Evolutionary conservation across 768 basidiomycete species (phyloP).

Genomic region (Suillus tomentosus): DNA sequence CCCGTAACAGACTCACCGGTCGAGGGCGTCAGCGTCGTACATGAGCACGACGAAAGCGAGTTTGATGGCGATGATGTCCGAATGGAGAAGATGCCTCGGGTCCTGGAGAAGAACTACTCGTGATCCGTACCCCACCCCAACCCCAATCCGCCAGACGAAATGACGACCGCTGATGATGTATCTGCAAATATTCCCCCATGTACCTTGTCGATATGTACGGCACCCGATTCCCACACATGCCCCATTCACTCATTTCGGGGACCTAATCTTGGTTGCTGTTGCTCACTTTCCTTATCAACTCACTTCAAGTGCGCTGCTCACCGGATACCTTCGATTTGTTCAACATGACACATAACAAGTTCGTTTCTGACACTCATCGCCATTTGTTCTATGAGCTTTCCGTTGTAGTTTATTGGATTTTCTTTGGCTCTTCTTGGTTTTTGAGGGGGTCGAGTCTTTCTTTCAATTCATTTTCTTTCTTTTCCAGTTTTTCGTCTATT

Average conservation of each 20-base stretch:
- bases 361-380: not conserved
- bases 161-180: constrained; percentile 6
- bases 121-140: constrained; percentile 27
- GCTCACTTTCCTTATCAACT: constrained; percentile 1
- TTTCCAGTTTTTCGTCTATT: not conserved
- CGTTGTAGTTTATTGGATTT: constrained; percentile 2
- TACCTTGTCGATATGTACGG: constrained; percentile 6
- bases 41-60: constrained; percentile 45
- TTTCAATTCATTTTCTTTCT: not conserved
- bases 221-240: not conserved
- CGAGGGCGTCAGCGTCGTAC: constrained; percentile 44
- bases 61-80: constrained; percentile 42
- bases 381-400: not conserved
- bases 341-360: not conserved
- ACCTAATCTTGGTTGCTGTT: constrained; percentile 2
- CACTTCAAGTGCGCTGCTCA: not conserved
- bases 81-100: constrained; percentile 40
- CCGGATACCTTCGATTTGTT: constrained; percentile 3
- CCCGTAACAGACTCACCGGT: constrained; percentile 50
- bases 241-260: constrained; percentile 4
- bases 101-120: constrained; percentile 51
- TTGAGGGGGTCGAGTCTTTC: not conserved
- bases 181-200: constrained; percentile 5
- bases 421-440: constrained; percentile 1
- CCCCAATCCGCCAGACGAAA: not conserved